Base-by-base conservation (phyloP, 352 stramenopile species). In the Phytophthora cryptogea region DNA sequence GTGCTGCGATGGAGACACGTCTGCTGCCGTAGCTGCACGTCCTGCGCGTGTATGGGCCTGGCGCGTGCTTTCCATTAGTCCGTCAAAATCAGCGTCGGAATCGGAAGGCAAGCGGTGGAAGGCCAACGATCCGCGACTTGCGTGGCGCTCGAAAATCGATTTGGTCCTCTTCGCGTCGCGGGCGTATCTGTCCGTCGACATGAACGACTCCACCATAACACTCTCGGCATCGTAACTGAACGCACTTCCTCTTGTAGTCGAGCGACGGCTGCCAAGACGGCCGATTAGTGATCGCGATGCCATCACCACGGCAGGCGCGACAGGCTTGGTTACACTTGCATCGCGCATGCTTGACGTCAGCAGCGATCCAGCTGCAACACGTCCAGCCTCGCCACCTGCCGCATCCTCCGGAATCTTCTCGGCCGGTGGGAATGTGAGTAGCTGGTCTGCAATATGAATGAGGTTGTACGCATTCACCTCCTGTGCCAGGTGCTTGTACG, bases 201-300 rank as follows among this genome's bases (percentile, higher is more conserved):
- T 90, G 70, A 91, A 95, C 28, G 84, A 91, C 65, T 94, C 83
- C 26, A 93, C 87, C 87, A 95, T 94, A 36, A 95, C 82, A 71
- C 81, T 90, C 57, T 95, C 87, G 17, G 87, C 85, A 32, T 95
- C 87, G 71, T 95, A 95, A 61, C 87, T 94, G 67, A 95, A 95
- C 4, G 87, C 87, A 46, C 74, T 90, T 43, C 87, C 87, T 44
- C 87, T 80, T 26, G 73, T 80, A 5, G 57, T 43, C 1, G 68
- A 76, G 20, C 57, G 53, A n/a, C 59, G 78, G 70, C 53, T 77
- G 14, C 52, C 68, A 11, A 78, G 13, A 20, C 67, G 64, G 2
- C 67, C 56, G 10, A 59, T 66, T 16, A 71, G 59, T 46, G 57
- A 72, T 6, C 66, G 68, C 8, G 54, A 27, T 4, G 70, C 56